Evolutionary conservation across 257 asterid species (phyloP).

Genomic region (Schizonepeta tenuifolia): DNA sequence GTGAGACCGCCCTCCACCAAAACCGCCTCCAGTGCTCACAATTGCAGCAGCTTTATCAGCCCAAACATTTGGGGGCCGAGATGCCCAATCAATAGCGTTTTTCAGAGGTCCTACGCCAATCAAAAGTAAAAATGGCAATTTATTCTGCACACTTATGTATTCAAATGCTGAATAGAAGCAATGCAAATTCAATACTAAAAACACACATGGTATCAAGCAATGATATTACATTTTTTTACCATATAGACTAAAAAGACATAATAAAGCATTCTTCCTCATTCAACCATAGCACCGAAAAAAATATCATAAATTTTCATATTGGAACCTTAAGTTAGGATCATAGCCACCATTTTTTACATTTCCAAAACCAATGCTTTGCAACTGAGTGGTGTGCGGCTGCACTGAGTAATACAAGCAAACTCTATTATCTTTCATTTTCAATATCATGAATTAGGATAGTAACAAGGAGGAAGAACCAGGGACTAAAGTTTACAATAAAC

Average conservation of each 20-base stretch:
- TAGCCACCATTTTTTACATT: background rate
- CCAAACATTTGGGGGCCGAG: slow-evolving; percentile 86
- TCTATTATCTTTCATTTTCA: background rate
- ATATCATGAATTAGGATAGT: background rate
- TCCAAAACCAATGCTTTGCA: slow-evolving; percentile 2
- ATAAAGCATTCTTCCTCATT: background rate
- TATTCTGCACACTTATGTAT: background rate
- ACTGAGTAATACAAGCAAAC: no score
- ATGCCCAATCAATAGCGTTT: slow-evolving; percentile 93
- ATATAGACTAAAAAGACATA: background rate
- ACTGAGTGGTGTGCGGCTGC: background rate
- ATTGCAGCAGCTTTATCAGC: slow-evolving; percentile 84
- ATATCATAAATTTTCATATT: background rate
- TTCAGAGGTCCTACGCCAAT: slow-evolving; percentile 64
- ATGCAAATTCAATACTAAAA: background rate
- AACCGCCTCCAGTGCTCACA: slow-evolving; percentile 73
- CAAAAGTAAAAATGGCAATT: background rate
- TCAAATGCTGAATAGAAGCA: background rate
- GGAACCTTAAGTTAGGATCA: background rate
- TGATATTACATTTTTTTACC: background rate
- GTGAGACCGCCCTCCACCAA: slow-evolving; percentile 84
- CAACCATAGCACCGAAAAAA: background rate
- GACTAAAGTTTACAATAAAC: background rate
- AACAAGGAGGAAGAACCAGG: background rate
- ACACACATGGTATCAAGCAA: background rate